phyloP scores from a whole-genome alignment of 768 basidiomycete species.

The Phanerodontia chrysosporium region DNA sequence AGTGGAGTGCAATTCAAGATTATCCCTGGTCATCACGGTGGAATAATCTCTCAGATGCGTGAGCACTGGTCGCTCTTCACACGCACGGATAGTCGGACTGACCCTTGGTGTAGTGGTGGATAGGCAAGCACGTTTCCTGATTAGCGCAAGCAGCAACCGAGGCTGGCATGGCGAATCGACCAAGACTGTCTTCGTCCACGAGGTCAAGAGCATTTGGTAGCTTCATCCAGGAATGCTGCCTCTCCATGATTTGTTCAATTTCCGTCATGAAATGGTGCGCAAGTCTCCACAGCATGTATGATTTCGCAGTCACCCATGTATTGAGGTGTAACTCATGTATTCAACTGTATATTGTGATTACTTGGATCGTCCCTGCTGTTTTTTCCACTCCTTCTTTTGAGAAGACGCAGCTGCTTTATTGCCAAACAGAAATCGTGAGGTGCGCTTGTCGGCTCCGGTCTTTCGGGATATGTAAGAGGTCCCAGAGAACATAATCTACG shows the following conservation, averaged over 20 bases:
- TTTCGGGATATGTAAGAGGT: conserved; percentile 56
- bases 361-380: conserved; percentile 14
- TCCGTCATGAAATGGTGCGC: too few species aligned
- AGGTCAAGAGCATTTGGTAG: conserved; percentile 51
- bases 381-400: conserved; percentile 32
- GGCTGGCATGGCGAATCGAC: conserved; percentile 94
- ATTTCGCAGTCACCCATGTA: too few species aligned
- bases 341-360: too few species aligned
- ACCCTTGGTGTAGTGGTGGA: conserved; percentile 63
- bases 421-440: conserved; percentile 74
- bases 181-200: conserved; percentile 85
- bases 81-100: not conserved
- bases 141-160: conserved; percentile 90
- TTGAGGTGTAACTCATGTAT: too few species aligned
- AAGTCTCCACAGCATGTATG: too few species aligned
- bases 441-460: conserved; percentile 80
- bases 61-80: conserved; percentile 32
- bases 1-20: conserved; percentile 89
- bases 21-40: conserved; percentile 93
- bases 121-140: conserved; percentile 75
- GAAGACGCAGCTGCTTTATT: conserved; percentile 47
- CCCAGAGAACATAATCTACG: conserved; percentile 58
- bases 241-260: not conserved
- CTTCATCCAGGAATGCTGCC: too few species aligned
- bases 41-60: conserved; percentile 91